Percentiles rank a stretch among this genome's conserved stretches.
These are phyloP conservation scores for Penicillium arizonense DNA, from an alignment of 495 filamentous ascomycete genomes.

Conservation along the genomic window DNA sequence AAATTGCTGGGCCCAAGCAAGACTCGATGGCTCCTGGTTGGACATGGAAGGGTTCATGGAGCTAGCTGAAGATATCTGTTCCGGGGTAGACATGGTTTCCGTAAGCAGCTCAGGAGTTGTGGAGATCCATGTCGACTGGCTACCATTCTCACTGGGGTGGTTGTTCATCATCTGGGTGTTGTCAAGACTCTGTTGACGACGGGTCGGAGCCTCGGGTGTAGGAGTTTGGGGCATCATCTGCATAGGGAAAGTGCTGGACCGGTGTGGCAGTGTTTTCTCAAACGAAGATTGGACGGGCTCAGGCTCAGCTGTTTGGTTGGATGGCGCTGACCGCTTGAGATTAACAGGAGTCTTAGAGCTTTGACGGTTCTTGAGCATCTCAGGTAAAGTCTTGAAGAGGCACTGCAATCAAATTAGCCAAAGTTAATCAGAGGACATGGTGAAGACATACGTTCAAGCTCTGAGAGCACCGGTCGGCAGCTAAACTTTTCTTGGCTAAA, in stretches of 20 bases:
- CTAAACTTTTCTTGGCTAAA: slow-evolving; percentile 79
- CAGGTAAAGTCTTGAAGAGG: slow-evolving; percentile 80
- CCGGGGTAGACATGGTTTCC: slow-evolving; percentile 33
- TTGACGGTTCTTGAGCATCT: slow-evolving; percentile 59
- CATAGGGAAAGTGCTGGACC: slow-evolving; percentile 50
- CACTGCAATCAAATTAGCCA: slow-evolving; percentile 37
- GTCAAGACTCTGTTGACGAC: slow-evolving; percentile 35
- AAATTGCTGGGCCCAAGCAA: slow-evolving; percentile 32
- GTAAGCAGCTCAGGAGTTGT: slow-evolving; percentile 30
- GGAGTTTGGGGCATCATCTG: slow-evolving; percentile 26
- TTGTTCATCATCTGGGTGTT: slow-evolving; percentile 22
- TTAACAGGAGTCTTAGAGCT: slow-evolving; percentile 37
- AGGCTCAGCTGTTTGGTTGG: slow-evolving; percentile 21
- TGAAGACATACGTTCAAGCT: slow-evolving; percentile 64
- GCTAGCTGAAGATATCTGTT: slow-evolving; percentile 15
- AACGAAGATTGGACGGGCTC: slow-evolving; percentile 26
- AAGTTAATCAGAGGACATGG: background rate
- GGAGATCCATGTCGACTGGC: slow-evolving; percentile 28
- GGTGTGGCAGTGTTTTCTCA: slow-evolving; percentile 33
- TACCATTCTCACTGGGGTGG: slow-evolving; percentile 21
- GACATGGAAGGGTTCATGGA: slow-evolving; percentile 22
- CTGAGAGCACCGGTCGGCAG: slow-evolving; percentile 79
- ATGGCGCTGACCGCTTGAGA: slow-evolving; percentile 42
- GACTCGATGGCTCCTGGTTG: slow-evolving; percentile 22
- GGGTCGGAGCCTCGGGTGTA: slow-evolving; percentile 17